Conservation (phyloP, 306 rosid species). For the Glycine soja region DNA sequence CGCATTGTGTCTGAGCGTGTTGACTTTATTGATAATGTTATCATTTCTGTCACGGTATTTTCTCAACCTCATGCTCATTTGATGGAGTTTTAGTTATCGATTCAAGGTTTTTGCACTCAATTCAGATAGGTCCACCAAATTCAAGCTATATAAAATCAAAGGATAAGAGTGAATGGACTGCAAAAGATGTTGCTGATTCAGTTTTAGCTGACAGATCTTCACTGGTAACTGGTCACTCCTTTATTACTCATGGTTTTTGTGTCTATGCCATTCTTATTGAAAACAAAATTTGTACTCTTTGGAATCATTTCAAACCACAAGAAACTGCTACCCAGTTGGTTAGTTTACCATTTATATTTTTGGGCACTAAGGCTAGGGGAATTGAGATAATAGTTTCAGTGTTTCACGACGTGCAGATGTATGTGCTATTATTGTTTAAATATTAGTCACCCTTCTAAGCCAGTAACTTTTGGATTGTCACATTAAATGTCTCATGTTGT, state of each 20-base stretch:
- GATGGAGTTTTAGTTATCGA: conserved; percentile 31
- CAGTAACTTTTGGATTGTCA: conserved; percentile 19
- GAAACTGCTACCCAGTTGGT: background rate
- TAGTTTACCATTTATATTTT: conserved; percentile 13
- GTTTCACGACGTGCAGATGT: background rate
- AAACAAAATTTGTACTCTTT: background rate
- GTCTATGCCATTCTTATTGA: conserved; percentile 35
- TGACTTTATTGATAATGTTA: conserved; percentile 82
- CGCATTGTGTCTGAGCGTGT: conserved; percentile 96
- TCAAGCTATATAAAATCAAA: conserved; percentile 65
- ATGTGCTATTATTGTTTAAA: background rate
- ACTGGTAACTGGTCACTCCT: conserved; percentile 61
- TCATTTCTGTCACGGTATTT: conserved; percentile 91
- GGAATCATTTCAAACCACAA: conserved; percentile 5
- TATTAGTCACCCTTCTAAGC: background rate
- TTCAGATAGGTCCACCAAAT: conserved; percentile 98
- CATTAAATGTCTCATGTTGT: background rate
- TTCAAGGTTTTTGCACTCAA: conserved; percentile 47
- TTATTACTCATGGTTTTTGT: conserved; percentile 17
- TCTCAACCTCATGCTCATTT: conserved; percentile 32
- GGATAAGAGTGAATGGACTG: conserved; percentile 88
- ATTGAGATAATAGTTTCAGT: background rate
- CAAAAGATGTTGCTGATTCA: conserved; percentile 94
- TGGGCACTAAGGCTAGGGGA: background rate
- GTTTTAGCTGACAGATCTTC: conserved; percentile 95